Evolutionary conservation across 2,329 filamentous ascomycete genomes (phyloP).

Genomic region (Penicillium sp.): DNA sequence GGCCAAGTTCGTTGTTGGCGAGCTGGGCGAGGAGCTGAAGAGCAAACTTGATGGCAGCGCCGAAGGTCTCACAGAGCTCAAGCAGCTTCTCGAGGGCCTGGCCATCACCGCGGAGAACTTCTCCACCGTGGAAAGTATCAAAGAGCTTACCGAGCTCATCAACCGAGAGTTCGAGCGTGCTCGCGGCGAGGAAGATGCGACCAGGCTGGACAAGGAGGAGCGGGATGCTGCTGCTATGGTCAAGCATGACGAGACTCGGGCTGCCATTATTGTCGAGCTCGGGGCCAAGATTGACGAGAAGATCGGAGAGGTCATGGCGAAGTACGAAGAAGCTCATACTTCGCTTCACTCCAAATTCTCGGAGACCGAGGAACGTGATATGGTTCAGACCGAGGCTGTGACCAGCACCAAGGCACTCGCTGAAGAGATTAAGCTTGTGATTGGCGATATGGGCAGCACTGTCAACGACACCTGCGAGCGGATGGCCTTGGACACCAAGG

Average conservation of each 20-base stretch:
- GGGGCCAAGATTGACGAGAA: slow-evolving; percentile 65
- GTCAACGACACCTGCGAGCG: slow-evolving; percentile 80
- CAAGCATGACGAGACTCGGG: slow-evolving; percentile 57
- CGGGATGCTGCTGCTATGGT: slow-evolving; percentile 51
- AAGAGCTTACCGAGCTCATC: slow-evolving; percentile 68
- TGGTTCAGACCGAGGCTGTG: slow-evolving; percentile 67
- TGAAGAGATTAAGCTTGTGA: slow-evolving; percentile 79
- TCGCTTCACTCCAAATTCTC: slow-evolving; percentile 68
- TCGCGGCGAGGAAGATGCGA: slow-evolving; percentile 69
- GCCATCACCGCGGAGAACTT: slow-evolving; percentile 53
- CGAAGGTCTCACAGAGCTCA: slow-evolving; percentile 56
- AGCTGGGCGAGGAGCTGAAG: slow-evolving; percentile 71
- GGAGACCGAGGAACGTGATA: slow-evolving; percentile 66
- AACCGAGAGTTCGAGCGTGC: slow-evolving; percentile 84
- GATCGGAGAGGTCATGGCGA: slow-evolving; percentile 72
- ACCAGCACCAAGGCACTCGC: slow-evolving; percentile 70
- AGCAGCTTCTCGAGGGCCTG: slow-evolving; percentile 61
- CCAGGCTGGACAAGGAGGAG: slow-evolving; percentile 71
- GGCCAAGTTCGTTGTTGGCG: slow-evolving; percentile 70
- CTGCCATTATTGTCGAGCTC: slow-evolving; percentile 51
- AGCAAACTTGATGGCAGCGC: slow-evolving; percentile 71
- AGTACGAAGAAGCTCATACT: slow-evolving; percentile 80
- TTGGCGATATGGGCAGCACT: slow-evolving; percentile 76
- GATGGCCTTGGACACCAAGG: slow-evolving; percentile 80
- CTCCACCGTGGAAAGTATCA: slow-evolving; percentile 56